phyloP scores from a whole-genome alignment of 202 grass and related monocot genomes.

The Panicum virgatum region DNA sequence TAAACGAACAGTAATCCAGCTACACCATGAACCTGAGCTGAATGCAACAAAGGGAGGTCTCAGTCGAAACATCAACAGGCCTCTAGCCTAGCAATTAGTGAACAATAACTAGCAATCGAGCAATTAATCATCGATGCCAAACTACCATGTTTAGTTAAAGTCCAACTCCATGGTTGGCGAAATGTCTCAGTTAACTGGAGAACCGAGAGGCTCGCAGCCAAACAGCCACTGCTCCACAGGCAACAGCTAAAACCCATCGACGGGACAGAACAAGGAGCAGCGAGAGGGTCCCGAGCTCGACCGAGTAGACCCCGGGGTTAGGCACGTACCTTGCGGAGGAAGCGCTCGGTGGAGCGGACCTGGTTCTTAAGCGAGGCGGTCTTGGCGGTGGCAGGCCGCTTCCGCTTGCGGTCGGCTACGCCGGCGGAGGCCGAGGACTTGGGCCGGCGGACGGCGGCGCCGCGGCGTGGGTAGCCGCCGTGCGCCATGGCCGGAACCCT shows the following conservation, averaged over 20 bases:
- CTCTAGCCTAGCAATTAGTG: neutral
- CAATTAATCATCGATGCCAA: neutral
- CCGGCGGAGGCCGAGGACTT: constrained; percentile 40
- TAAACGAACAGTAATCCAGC: neutral
- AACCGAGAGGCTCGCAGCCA: neutral
- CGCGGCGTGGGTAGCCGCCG: constrained; percentile 57
- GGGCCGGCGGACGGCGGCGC: constrained; percentile 55
- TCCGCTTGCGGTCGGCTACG: constrained; percentile 54
- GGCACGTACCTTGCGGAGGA: constrained; percentile 86
- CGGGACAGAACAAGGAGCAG: neutral
- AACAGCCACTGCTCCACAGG: neutral
- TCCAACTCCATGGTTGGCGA: neutral
- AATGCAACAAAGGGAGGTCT: neutral
- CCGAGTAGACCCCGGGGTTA: neutral
- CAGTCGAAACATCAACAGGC: neutral
- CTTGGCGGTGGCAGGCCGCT: constrained; percentile 47
- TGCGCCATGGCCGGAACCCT: constrained; percentile 63
- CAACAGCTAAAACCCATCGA: constrained; percentile 3
- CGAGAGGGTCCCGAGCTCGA: neutral
- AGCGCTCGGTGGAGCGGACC: constrained; percentile 89
- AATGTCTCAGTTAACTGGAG: neutral
- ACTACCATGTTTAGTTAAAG: neutral
- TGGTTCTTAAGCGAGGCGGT: constrained; percentile 83
- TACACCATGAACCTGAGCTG: neutral
- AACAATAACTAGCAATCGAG: neutral